Evolutionary conservation across 2,329 filamentous ascomycete genomes (phyloP), one percentile per base, ranked within the genome.

Genomic region (Sarocladium strictum): DNA sequence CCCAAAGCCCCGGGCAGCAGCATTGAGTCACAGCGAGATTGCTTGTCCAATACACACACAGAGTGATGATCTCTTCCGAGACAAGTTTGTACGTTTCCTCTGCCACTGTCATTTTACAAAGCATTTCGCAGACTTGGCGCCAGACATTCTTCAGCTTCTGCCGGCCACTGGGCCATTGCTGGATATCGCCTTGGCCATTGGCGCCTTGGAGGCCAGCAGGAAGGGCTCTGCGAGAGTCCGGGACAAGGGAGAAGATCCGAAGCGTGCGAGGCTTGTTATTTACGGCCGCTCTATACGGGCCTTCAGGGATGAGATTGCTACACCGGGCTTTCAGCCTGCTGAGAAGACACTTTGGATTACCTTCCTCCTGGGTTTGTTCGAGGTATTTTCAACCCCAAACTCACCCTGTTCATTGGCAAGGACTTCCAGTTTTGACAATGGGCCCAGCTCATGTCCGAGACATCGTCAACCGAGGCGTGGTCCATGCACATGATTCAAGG

Each of bases 401-500:
- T 10, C 15, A 15, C n/a, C 12, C n/a, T 17, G 38, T 14, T 47
- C 14, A 15, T n/a, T 38, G 11, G 11, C 6, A 38, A 38, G 35
- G 7, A 38, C 5, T 5, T 19, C n/a, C n/a, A 43, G 4, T 12
- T 51, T 17, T 24, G 14, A 50, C n/a, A 27, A 24, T 10, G n/a
- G 15, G 19, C 12, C 0, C 5, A 67, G 65, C 55, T 67, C 1
- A 62, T 66, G 54, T 58, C 64, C 0, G 59, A 66, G 24, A 19
- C 21, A 19, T 43, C 58, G 0, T 61, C 60, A 2, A 61, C 59
- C 4, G 62, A 63, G 0, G 54, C 56, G 14, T 67, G 63, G 64
- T 57, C 58, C 1, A 63, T 55, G 7, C 65, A 67, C 9, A 65
- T 67, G 63, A 17, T 63, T 0, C 62, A 61, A 33, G 65, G 64